phyloP scores from a whole-genome alignment of 139 green algal genomes.

The Auxenochlorella pyrenoidosa region DNA sequence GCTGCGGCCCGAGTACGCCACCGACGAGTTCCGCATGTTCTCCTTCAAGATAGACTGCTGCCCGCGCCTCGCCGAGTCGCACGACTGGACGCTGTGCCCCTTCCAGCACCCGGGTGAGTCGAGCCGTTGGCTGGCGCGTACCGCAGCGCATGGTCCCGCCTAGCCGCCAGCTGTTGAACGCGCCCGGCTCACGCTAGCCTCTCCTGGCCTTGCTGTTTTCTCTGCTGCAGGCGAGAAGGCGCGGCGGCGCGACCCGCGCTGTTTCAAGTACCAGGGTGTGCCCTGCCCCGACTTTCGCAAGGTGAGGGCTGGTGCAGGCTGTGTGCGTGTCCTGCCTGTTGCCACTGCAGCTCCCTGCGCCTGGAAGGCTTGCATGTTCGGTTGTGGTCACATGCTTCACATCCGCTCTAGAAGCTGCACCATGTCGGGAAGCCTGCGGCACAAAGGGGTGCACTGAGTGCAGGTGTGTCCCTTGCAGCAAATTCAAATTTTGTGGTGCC shows the following conservation, averaged over 20 bases:
- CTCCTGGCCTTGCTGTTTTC: not conserved
- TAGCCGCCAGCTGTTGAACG: no score
- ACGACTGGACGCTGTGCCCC: constrained; percentile 85
- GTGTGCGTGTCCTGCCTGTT: no score
- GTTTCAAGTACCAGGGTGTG: constrained; percentile 71
- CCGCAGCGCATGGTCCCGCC: not conserved
- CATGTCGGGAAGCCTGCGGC: no score
- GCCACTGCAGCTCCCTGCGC: no score
- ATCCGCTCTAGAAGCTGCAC: no score
- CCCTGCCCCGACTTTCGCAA: constrained; percentile 92
- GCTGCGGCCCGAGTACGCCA: constrained; percentile 8
- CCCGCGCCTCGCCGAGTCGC: constrained; percentile 35
- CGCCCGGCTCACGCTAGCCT: no score
- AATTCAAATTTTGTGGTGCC: not conserved
- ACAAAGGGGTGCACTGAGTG: no score
- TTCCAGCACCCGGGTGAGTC: constrained; percentile 68
- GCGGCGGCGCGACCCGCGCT: constrained; percentile 72
- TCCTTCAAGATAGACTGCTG: constrained; percentile 53
- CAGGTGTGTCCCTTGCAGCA: no score
- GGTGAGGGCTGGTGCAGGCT: constrained; percentile 42
- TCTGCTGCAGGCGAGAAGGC: constrained; percentile 78
- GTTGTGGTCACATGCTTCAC: no score
- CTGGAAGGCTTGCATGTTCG: no score
- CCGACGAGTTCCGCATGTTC: constrained; percentile 61
- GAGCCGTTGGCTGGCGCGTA: not conserved